A percentile compares a stretch with the other conserved stretches of the same genome.
These are phyloP conservation scores for Microcyclospora pomicola DNA, from an alignment of 2,329 filamentous ascomycete species.

Conservation along the genomic window DNA sequence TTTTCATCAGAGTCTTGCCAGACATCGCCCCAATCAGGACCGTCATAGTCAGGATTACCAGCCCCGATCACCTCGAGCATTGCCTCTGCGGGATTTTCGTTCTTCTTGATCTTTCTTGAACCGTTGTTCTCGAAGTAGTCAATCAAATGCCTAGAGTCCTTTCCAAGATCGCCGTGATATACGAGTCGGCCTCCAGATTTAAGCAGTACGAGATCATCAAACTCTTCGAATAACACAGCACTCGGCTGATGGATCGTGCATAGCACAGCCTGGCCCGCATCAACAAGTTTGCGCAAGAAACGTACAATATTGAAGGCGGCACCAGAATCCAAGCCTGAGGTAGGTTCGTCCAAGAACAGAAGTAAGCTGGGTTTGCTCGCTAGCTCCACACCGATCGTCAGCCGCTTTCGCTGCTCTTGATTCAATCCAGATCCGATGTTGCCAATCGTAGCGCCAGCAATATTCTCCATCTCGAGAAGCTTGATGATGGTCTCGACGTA, in stretches of 20 bases:
- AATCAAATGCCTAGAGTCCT: slow-evolving; percentile 55
- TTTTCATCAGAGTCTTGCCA: slow-evolving; percentile 64
- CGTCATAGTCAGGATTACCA: slow-evolving; percentile 28
- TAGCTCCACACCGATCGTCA: slow-evolving; percentile 49
- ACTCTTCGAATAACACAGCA: slow-evolving; percentile 73
- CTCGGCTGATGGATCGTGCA: slow-evolving; percentile 90
- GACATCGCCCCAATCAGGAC: slow-evolving; percentile 31
- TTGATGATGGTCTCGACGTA: slow-evolving; percentile 54
- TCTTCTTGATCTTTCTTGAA: slow-evolving; percentile 40
- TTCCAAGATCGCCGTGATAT: slow-evolving; percentile 74
- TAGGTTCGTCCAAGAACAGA: slow-evolving; percentile 68
- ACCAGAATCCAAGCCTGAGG: slow-evolving; percentile 58
- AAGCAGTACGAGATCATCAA: slow-evolving; percentile 67
- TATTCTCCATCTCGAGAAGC: slow-evolving; percentile 51
- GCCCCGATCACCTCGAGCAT: slow-evolving; percentile 43
- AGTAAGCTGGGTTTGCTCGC: slow-evolving; percentile 56
- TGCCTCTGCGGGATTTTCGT: slow-evolving; percentile 66
- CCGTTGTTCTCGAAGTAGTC: slow-evolving; percentile 42
- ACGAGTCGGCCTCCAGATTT: slow-evolving; percentile 67
- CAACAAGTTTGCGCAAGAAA: slow-evolving; percentile 61
- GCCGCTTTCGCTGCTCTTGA: slow-evolving; percentile 54
- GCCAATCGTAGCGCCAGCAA: slow-evolving; percentile 53
- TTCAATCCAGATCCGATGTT: slow-evolving; percentile 45
- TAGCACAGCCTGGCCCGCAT: slow-evolving; percentile 74
- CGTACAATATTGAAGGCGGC: slow-evolving; percentile 65